Evolutionary conservation across 352 stramenopile species (phyloP), one percentile per base, ranked within the genome.

Genomic region (Blastocystis sp.): DNA sequence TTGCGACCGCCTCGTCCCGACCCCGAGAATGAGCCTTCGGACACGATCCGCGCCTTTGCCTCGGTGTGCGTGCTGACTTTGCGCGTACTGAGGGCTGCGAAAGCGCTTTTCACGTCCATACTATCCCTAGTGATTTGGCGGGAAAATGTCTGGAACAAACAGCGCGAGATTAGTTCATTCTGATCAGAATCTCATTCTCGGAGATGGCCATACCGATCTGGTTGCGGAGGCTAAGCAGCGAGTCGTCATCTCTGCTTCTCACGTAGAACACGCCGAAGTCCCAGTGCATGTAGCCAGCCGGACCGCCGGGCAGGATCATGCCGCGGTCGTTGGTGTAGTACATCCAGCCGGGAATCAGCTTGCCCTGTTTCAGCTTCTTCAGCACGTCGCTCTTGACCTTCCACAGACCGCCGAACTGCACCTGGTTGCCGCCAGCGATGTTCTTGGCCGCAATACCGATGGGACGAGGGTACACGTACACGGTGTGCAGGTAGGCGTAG

Each of bases 301-400:
- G 74, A 53, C 64, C 21, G n/a, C 74, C 74, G 21, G 28, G 19
- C 2, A 84, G 7, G 59, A 84, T 67, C 62, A 52, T 41, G 64
- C 74, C 74, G 43, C 62, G 59, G 28, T 84, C 74, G 38, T 84
- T 84, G 38, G 45, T 84, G 38, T 84, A 84, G 38, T 84, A 84
- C 74, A 84, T 84, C n/a, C 34, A 10, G 40, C 74, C 74, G 4
- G 41, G 38, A 7, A 9, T 77, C 66, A 77, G 66, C 40, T 77
- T 77, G 52, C 66, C 41, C 17, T 23, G 9, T 2, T 43, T 34
- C 40, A 71, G 40, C 7, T 17, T 11, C 43, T 11, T 56, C 28
- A 71, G 59, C 9, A 40, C 34, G 34, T 84, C 40, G 34, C 28
- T 84, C 34, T 38, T 71, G 1, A 71, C 45, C 59, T 71, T 71